A percentile compares a stretch with the other conserved stretches of the same genome.
phyloP scores from a whole-genome alignment of 2,329 filamentous ascomycete species.

The Pseudogymnoascus sp. region DNA sequence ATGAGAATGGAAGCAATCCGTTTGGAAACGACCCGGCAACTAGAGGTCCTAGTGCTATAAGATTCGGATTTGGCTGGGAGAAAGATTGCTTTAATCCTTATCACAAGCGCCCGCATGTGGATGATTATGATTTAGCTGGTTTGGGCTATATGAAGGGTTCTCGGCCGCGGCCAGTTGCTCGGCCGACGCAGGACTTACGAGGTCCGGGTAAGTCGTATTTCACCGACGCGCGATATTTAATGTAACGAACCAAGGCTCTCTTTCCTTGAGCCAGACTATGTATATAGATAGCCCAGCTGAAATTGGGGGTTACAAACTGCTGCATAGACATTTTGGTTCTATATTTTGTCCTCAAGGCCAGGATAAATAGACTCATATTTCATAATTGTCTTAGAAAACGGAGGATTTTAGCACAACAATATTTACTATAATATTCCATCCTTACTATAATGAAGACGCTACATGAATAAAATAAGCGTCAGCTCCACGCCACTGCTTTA shows the following conservation, averaged over 20 bases:
- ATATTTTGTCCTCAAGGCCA: neutral
- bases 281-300: neutral
- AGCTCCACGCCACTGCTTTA: no score
- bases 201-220: neutral
- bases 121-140: neutral
- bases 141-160: neutral
- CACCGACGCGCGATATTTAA: neutral
- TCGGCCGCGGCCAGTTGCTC: neutral
- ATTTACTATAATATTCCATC: neutral
- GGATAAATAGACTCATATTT: neutral
- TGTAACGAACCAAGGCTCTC: neutral
- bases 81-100: neutral
- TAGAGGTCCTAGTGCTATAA: neutral
- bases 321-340: neutral
- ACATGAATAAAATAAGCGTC: neutral
- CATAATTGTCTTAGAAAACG: neutral
- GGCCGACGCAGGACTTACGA: neutral
- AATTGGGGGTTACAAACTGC: neutral
- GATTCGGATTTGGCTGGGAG: neutral
- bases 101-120: neutral
- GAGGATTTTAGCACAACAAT: neutral
- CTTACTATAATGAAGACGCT: neutral
- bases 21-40: slow-evolving; percentile 8
- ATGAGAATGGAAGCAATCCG: slow-evolving; percentile 20
- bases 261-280: neutral